Evolutionary conservation across 2,329 filamentous ascomycete species (phyloP).

Genomic region (Neofusicoccum ribis): DNA sequence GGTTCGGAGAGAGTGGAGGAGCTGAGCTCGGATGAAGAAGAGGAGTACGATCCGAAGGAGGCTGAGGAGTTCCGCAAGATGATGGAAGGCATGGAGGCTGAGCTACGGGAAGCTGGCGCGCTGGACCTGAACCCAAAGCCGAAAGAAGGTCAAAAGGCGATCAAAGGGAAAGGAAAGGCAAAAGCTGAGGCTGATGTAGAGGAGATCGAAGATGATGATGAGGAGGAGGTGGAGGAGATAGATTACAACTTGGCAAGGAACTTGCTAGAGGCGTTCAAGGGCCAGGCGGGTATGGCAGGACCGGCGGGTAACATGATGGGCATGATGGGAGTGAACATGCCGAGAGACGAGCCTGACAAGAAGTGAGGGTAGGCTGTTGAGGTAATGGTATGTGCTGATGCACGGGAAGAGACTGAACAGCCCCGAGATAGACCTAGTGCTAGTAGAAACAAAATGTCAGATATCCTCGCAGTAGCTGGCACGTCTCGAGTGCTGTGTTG

Average conservation of each 20-base stretch:
- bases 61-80: conserved; percentile 65
- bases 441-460: no score
- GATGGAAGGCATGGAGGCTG: conserved; percentile 69
- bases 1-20: conserved; percentile 39
- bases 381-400: no score
- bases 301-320: conserved; percentile 85
- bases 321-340: conserved; percentile 80
- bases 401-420: no score
- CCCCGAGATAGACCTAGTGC: no score
- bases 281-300: conserved; percentile 80
- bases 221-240: conserved; percentile 61
- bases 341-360: conserved; percentile 64
- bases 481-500: no score
- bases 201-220: conserved; percentile 44
- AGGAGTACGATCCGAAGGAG: conserved; percentile 51
- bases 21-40: conserved; percentile 26
- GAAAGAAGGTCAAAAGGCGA: conserved; percentile 20
- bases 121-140: conserved; percentile 48
- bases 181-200: conserved; percentile 33
- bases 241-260: conserved; percentile 90
- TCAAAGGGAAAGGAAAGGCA: conserved; percentile 31
- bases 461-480: no score
- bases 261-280: conserved; percentile 87
- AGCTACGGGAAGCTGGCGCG: conserved; percentile 69
- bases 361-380: not conserved